These are phyloP conservation scores for Saccharomycopsis schoenii DNA, from an alignment of 805 yeast genomes.

Conservation along the genomic window DNA sequence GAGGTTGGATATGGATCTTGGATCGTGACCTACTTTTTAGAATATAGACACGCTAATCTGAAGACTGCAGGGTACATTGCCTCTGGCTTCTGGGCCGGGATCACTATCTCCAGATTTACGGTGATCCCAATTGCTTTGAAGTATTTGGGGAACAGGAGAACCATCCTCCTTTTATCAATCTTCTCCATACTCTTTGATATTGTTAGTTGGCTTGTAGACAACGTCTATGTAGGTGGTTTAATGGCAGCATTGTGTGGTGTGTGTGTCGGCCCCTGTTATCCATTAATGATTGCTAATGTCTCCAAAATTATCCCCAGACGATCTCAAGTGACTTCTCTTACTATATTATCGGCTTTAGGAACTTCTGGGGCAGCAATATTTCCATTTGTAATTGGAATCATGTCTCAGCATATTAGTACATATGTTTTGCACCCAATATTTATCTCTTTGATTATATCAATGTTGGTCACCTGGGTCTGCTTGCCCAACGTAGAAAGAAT, in stretches of 20 bases:
- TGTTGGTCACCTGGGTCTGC: slow-evolving; percentile 31
- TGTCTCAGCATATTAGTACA: slow-evolving; percentile 36
- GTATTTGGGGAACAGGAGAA: slow-evolving; percentile 35
- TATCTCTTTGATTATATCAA: slow-evolving; percentile 28
- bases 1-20: slow-evolving; percentile 59
- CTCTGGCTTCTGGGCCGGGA: slow-evolving; percentile 59
- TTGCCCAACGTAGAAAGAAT: slow-evolving; percentile 36
- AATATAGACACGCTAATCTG: slow-evolving; percentile 37
- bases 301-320: slow-evolving; percentile 39
- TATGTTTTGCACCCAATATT: slow-evolving; percentile 41
- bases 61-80: slow-evolving; percentile 44
- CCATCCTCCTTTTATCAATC: slow-evolving; percentile 29
- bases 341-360: slow-evolving; percentile 46
- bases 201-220: slow-evolving; percentile 40
- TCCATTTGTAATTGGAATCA: slow-evolving; percentile 43
- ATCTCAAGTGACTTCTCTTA: slow-evolving; percentile 40
- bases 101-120: slow-evolving; percentile 45
- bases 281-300: slow-evolving; percentile 37
- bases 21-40: slow-evolving; percentile 49
- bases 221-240: slow-evolving; percentile 35
- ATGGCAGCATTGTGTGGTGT: slow-evolving; percentile 40
- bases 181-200: slow-evolving; percentile 31
- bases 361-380: slow-evolving; percentile 48
- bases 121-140: slow-evolving; percentile 34
- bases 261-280: slow-evolving; percentile 49